phyloP scores from a whole-genome alignment of 768 basidiomycete genomes.

The Crepidotus variabilis region DNA sequence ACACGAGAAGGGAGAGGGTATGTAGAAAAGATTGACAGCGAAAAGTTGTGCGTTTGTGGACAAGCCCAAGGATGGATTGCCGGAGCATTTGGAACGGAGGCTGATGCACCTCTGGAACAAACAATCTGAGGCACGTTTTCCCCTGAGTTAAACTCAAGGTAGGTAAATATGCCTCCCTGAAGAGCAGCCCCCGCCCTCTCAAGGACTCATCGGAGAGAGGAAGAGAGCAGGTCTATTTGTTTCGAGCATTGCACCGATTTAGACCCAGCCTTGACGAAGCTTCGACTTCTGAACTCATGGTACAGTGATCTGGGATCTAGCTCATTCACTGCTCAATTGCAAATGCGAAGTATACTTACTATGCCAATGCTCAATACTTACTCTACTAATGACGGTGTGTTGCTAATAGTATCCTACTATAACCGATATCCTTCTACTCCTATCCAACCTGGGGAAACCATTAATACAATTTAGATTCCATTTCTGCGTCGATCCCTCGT shows the following conservation, averaged over 20 bases:
- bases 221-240: too few relatives aligned
- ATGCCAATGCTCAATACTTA: background rate
- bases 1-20: conserved; percentile 4
- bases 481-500: conserved; percentile 58
- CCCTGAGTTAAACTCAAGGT: too few relatives aligned
- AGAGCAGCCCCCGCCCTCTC: too few relatives aligned
- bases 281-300: too few relatives aligned
- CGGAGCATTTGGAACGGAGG: background rate
- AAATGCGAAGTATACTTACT: background rate
- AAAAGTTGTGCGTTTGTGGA: background rate
- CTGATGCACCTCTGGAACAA: background rate
- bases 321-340: background rate
- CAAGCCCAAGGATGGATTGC: background rate
- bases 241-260: too few relatives aligned
- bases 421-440: conserved; percentile 16
- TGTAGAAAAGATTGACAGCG: conserved; percentile 11
- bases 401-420: too few relatives aligned
- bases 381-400: background rate
- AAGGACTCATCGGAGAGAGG: too few relatives aligned
- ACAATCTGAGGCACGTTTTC: background rate
- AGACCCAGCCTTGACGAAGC: too few relatives aligned
- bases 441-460: too few relatives aligned
- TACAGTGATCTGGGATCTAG: too few relatives aligned
- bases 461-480: conserved; percentile 13
- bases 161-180: too few relatives aligned